Evolutionary conservation across 2,329 filamentous ascomycete genomes (phyloP), one percentile per base, ranked within the genome.

Genomic region (Calonectria pseudoturangicola): DNA sequence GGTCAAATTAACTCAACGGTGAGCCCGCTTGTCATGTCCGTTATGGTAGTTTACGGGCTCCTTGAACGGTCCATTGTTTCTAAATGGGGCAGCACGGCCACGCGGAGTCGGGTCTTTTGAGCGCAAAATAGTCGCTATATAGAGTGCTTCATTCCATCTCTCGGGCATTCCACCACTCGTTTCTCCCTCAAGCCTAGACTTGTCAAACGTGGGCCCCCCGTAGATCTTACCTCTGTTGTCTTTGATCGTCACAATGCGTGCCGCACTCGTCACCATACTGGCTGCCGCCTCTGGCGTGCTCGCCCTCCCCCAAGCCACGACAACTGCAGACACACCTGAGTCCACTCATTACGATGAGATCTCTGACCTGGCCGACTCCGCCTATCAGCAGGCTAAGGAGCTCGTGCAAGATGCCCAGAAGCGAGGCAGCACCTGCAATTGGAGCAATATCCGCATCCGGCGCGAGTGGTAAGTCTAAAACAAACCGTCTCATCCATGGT

Each of bases 381-480:
- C 80, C 12, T 79, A 75, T 15, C 56, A 81, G 15, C 75, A 75
- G 67, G 77, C 82, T 1, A 67, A 82, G 16, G 69, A 74, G 0
- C 68, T 77, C 10, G 63, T 74, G 10, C 66, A 73, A 28, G 70
- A 70, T 13, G 70, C 74, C 5, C 63, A 73, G 30, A 79, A 79
- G 66, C 75, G 77, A 21, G 71, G 71, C 36, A 79, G 75, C 60
- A 79, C 77, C 13, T 81, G 79, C 56, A 78, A 45, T 60, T 79
- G 78, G 79, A 75, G 71, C 60, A 83, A 81, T 50, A 63, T 83
- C 64, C 78, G 77, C 41, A 75, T 82, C 10, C 81, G 82, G 58
- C 72, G 75, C 28, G 82, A 83, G 70, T 83, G 82, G 82, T 82
- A 58, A 73, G 76, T 48, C 73, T 81, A 10, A 27, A 58, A 27